phyloP scores from a whole-genome alignment of 2,329 filamentous ascomycete genomes.

The Pseudopithomyces maydicus region DNA sequence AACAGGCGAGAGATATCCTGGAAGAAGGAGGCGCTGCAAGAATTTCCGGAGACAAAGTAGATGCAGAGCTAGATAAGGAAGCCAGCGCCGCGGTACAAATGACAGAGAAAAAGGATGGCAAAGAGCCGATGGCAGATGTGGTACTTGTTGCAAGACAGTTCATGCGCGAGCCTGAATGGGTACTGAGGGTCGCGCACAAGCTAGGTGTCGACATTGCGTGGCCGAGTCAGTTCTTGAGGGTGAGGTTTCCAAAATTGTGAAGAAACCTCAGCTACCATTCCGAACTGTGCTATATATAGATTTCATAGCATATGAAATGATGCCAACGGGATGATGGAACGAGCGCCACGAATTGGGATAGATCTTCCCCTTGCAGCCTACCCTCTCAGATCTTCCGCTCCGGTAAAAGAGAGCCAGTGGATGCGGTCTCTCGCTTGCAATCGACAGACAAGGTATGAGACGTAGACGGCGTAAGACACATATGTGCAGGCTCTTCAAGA shows the following conservation, averaged over 20 bases:
- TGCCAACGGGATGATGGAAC: no score
- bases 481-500: no score
- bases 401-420: no score
- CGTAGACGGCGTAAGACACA: no score
- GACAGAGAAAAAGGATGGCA: constrained; percentile 38
- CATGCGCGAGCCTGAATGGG: constrained; percentile 61
- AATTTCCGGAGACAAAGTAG: not conserved
- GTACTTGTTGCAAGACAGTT: constrained; percentile 60
- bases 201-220: constrained; percentile 55
- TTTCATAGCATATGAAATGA: no score
- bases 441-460: no score
- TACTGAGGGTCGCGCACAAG: constrained; percentile 56
- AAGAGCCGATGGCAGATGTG: constrained; percentile 52
- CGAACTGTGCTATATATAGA: no score
- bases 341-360: no score
- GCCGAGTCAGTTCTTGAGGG: constrained; percentile 53
- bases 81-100: constrained; percentile 39
- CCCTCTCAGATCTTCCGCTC: no score
- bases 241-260: constrained; percentile 38
- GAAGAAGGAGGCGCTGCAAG: constrained; percentile 32
- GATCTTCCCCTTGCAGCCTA: no score
- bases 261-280: not conserved
- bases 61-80: constrained; percentile 34
- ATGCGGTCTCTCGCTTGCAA: no score
- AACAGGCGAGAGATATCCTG: constrained; percentile 55